A percentile compares a stretch with the other conserved stretches of the same genome.
phyloP scores from a whole-genome alignment of 768 basidiomycete genomes.

The Psilocybe cyanescens region DNA sequence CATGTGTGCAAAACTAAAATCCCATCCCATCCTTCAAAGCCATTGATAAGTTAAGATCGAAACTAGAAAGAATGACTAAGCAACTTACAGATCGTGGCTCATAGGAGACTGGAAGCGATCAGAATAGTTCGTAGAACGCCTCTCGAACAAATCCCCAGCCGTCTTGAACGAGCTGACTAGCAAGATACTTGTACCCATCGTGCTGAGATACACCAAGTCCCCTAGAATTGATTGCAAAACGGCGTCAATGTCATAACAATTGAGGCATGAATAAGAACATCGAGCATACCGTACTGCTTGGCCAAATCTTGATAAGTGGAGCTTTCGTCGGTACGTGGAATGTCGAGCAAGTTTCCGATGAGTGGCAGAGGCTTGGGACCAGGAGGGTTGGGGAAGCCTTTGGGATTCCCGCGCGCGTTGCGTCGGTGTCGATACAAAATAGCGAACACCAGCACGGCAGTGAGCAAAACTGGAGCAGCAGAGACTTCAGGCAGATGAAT shows the following conservation, averaged over 20 bases:
- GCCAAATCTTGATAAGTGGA: conserved; percentile 44
- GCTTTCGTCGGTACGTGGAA: conserved; percentile 41
- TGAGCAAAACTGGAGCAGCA: not conserved
- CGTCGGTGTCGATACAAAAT: not conserved
- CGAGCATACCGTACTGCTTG: conserved; percentile 39
- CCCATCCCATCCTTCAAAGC: conserved; percentile 36
- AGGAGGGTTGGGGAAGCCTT: conserved; percentile 47
- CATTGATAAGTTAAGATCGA: not conserved
- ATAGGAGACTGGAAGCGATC: conserved; percentile 51
- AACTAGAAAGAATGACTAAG: not conserved
- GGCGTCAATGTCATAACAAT: not conserved
- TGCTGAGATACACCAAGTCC: conserved; percentile 55
- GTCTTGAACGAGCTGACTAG: conserved; percentile 44
- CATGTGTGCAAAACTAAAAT: conserved; percentile 63
- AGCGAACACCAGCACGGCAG: not conserved
- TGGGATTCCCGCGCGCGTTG: not conserved
- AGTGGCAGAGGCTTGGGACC: conserved; percentile 55
- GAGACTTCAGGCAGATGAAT: not conserved
- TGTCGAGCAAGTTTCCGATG: conserved; percentile 54
- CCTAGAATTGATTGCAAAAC: conserved; percentile 33
- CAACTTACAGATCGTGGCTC: conserved; percentile 51
- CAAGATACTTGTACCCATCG: conserved; percentile 47
- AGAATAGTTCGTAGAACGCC: conserved; percentile 57
- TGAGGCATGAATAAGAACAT: not conserved
- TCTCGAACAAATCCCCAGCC: conserved; percentile 60